Percentiles rank a stretch among this genome's conserved stretches.
phyloP scores from a whole-genome alignment of 805 yeast species.

The Barnettozyma populi region DNA sequence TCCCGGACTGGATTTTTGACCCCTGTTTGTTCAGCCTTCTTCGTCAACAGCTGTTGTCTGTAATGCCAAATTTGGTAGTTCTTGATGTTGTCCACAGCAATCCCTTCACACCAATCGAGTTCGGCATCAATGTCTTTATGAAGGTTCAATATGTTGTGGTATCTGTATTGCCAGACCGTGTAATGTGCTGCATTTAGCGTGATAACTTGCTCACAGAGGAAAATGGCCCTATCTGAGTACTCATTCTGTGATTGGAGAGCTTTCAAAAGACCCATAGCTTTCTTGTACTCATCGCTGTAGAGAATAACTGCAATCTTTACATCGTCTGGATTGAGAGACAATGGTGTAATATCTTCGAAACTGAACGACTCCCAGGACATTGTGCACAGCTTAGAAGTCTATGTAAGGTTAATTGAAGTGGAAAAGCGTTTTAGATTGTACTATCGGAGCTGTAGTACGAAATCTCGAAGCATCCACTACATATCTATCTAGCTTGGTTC shows the following conservation, averaged over 20 bases:
- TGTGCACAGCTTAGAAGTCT: not conserved
- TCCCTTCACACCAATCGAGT: slow-evolving; percentile 70
- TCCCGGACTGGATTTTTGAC: slow-evolving; percentile 49
- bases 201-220: slow-evolving; percentile 59
- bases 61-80: slow-evolving; percentile 98
- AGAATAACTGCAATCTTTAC: slow-evolving; percentile 56
- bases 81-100: slow-evolving; percentile 74
- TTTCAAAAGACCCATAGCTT: slow-evolving; percentile 55
- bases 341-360: slow-evolving; percentile 40
- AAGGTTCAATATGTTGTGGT: slow-evolving; percentile 40
- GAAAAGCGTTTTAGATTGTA: no score
- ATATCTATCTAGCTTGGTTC: no score
- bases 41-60: slow-evolving; percentile 57
- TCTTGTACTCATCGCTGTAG: slow-evolving; percentile 66
- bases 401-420: no score
- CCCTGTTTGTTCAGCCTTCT: slow-evolving; percentile 15
- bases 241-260: slow-evolving; percentile 57
- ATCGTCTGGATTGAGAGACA: slow-evolving; percentile 36
- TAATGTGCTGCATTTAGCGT: slow-evolving; percentile 81
- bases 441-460: no score
- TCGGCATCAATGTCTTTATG: slow-evolving; percentile 41
- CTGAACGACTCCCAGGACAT: slow-evolving; percentile 22
- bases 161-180: slow-evolving; percentile 79
- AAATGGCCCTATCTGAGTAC: slow-evolving; percentile 63
- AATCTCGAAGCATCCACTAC: no score